Conservation (phyloP, 176 grass and related monocot genomes). For the Lolium multiflorum region DNA sequence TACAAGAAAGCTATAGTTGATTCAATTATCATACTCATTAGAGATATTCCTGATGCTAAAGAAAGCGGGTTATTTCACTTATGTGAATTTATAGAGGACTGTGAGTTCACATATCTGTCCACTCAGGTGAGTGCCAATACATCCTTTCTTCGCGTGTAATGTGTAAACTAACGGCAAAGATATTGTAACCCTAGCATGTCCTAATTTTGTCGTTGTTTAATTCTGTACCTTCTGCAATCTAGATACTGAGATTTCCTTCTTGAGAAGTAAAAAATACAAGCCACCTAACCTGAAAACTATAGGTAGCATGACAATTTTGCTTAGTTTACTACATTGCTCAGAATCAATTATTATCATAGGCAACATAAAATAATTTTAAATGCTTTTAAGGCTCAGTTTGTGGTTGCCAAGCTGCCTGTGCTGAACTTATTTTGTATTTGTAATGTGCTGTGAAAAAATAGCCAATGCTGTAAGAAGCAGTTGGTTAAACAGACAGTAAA, state of each 20-base stretch:
- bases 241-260: background rate
- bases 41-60: conserved; percentile 98
- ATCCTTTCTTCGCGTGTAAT: background rate
- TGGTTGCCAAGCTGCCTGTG: background rate
- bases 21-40: conserved; percentile 97
- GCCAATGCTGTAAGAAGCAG: background rate
- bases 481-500: background rate
- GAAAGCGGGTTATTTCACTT: conserved; percentile 98
- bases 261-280: background rate
- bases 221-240: conserved; percentile 12
- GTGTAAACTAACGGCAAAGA: conserved; percentile 13
- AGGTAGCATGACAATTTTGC: conserved; percentile 23
- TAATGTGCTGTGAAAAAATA: background rate
- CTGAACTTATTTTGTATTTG: background rate
- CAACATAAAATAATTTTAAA: background rate
- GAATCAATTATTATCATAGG: background rate
- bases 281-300: conserved; percentile 21
- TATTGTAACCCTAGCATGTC: background rate
- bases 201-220: background rate
- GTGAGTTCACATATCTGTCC: conserved; percentile 98
- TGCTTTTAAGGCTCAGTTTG: background rate
- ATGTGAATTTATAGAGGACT: conserved; percentile 99
- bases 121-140: conserved; percentile 72
- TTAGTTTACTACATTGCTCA: background rate
- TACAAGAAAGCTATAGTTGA: conserved; percentile 98